phyloP scores from a whole-genome alignment of 805 yeast species.

The Starmera amethionina region DNA sequence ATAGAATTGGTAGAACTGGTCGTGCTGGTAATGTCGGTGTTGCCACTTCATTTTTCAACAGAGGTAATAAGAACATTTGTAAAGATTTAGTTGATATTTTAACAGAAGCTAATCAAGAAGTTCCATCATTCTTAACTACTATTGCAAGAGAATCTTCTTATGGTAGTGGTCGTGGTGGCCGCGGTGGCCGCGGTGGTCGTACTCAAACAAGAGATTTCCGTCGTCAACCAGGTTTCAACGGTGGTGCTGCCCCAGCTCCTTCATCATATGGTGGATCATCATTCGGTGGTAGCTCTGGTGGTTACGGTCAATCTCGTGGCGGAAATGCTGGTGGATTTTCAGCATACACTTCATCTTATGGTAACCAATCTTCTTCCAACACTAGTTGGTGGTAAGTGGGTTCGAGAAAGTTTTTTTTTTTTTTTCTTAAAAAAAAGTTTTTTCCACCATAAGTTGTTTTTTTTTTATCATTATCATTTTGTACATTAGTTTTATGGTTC shows the following conservation, averaged over 20 bases:
- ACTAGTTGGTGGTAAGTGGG: slow-evolving; percentile 9
- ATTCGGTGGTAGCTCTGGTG: slow-evolving; percentile 4
- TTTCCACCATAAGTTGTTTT: background rate
- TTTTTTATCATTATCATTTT: background rate
- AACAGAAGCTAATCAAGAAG: slow-evolving; percentile 95
- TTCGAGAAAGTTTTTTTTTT: slow-evolving; percentile 1
- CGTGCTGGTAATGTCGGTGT: slow-evolving; percentile 99
- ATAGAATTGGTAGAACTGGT: slow-evolving; percentile 99
- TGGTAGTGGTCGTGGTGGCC: slow-evolving; percentile 48
- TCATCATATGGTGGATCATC: slow-evolving; percentile 12
- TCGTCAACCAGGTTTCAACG: slow-evolving; percentile 23
- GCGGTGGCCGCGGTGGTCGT: slow-evolving; percentile 37
- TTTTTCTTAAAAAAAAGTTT: background rate
- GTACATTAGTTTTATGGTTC: background rate
- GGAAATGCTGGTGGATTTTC: slow-evolving; percentile 8
- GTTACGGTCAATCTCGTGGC: slow-evolving; percentile 6
- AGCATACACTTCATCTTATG: slow-evolving; percentile 5
- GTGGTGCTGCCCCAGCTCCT: slow-evolving; percentile 8
- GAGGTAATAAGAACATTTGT: slow-evolving; percentile 83
- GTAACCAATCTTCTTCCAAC: slow-evolving; percentile 16
- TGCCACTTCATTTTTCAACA: slow-evolving; percentile 97
- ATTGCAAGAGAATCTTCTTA: slow-evolving; percentile 67
- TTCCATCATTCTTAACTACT: slow-evolving; percentile 78
- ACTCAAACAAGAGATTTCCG: slow-evolving; percentile 41
- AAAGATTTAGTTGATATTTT: slow-evolving; percentile 82